Conservation (phyloP, 2,329 filamentous ascomycete genomes). For the Aureobasidium uvarum region DNA sequence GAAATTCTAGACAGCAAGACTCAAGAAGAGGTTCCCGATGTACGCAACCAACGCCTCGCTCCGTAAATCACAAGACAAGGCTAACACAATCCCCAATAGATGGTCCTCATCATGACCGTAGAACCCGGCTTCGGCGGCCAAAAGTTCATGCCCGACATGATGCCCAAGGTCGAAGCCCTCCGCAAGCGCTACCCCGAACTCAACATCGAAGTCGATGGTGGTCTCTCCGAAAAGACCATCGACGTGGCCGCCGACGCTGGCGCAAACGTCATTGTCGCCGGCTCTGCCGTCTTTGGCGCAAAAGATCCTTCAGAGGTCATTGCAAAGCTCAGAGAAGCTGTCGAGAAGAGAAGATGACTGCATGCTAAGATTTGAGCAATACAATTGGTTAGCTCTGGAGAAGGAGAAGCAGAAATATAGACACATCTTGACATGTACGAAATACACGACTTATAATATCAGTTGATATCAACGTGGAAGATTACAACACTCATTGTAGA, state of each 20-base stretch:
- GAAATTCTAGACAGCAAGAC: constrained; percentile 75
- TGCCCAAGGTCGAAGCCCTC: constrained; percentile 87
- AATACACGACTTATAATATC: neutral
- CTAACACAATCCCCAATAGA: constrained; percentile 54
- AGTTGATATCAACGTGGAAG: too few species aligned
- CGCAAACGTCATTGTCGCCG: constrained; percentile 96
- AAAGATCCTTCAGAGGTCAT: constrained; percentile 87
- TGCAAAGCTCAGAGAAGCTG: constrained; percentile 70
- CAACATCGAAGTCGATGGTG: constrained; percentile 97
- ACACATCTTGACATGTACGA: neutral
- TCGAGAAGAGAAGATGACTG: constrained; percentile 59
- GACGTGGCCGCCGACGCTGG: constrained; percentile 92
- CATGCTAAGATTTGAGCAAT: constrained; percentile 2
- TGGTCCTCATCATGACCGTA: constrained; percentile 98
- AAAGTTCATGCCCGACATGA: constrained; percentile 95
- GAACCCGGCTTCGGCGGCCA: constrained; percentile 96
- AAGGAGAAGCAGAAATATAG: neutral
- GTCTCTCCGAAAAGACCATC: constrained; percentile 82
- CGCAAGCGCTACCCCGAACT: constrained; percentile 82
- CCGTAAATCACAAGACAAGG: too few species aligned
- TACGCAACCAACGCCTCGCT: too few species aligned
- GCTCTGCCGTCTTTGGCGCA: constrained; percentile 92
- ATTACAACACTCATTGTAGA: too few species aligned
- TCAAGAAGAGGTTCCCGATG: constrained; percentile 79
- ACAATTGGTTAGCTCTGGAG: neutral